Percentiles rank a stretch among this genome's conserved stretches.
Evolutionary conservation across 176 grass and related monocot species (phyloP).

Genomic region (Oryza coarctata): DNA sequence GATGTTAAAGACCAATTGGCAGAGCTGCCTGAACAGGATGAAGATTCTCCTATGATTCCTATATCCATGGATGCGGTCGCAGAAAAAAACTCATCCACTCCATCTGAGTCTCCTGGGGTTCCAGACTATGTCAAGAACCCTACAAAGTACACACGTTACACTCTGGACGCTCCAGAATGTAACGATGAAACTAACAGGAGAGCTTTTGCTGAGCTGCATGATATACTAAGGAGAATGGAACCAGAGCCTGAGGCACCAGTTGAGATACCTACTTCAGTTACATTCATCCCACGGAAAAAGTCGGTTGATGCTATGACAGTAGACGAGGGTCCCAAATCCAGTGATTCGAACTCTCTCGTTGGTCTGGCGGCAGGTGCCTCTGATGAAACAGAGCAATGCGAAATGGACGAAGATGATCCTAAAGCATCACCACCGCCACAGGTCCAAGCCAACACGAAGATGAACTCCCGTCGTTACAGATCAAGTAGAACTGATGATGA

Average conservation of each 20-base stretch:
- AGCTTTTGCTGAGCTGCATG: constrained; percentile 74
- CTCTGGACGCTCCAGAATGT: constrained; percentile 49
- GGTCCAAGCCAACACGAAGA: constrained; percentile 33
- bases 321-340: constrained; percentile 46
- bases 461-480: constrained; percentile 40
- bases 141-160: constrained; percentile 86
- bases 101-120: constrained; percentile 32
- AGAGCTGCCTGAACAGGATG: constrained; percentile 44
- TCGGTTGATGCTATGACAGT: constrained; percentile 64
- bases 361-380: constrained; percentile 38
- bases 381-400: constrained; percentile 56
- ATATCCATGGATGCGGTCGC: constrained; percentile 42
- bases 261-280: constrained; percentile 63
- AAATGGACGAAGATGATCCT: constrained; percentile 74
- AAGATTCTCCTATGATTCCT: constrained; percentile 56
- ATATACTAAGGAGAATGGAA: constrained; percentile 44
- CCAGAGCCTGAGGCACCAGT: constrained; percentile 54
- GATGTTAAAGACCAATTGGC: constrained; percentile 46
- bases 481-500: constrained; percentile 42
- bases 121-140: constrained; percentile 91
- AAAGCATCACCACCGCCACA: constrained; percentile 8
- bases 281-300: constrained; percentile 80
- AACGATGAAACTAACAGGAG: constrained; percentile 62
- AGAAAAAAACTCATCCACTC: constrained; percentile 4
- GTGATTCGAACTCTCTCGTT: constrained; percentile 33